Conservation (phyloP, 352 stramenopile genomes). For the Globisporangium rhizosaccharum region DNA sequence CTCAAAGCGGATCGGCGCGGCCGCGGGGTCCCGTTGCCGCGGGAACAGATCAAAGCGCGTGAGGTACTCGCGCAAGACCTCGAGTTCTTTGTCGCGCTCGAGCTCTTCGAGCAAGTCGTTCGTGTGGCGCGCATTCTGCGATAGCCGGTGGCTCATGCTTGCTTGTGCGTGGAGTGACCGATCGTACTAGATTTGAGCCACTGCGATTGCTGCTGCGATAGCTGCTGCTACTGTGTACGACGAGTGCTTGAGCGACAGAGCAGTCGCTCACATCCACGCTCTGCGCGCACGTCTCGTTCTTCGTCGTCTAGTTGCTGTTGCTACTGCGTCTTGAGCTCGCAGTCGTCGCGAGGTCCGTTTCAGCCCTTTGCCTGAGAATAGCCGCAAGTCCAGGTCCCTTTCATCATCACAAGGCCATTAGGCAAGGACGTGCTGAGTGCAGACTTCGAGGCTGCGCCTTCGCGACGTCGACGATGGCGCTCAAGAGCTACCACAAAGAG, state of each 20-base stretch:
- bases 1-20: constrained; percentile 84
- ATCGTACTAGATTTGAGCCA: too few relatives aligned
- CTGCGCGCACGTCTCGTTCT: background rate
- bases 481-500: constrained; percentile 79
- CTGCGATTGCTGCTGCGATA: too few relatives aligned
- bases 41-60: constrained; percentile 79
- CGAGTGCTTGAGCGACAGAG: background rate
- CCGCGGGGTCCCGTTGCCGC: constrained; percentile 57
- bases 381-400: too few relatives aligned
- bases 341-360: background rate
- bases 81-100: constrained; percentile 82
- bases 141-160: constrained; percentile 76
- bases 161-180: too few relatives aligned
- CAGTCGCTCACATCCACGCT: too few relatives aligned
- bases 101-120: constrained; percentile 81
- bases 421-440: too few relatives aligned
- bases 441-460: background rate
- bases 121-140: constrained; percentile 75
- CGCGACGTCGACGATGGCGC: constrained; percentile 34
- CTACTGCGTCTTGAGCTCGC: too few relatives aligned
- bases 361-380: too few relatives aligned
- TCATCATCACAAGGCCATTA: too few relatives aligned
- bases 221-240: background rate
- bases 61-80: constrained; percentile 81
- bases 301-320: background rate